Conservation (phyloP, 148 eudicot species). For the Rhododendron vialii region DNA sequence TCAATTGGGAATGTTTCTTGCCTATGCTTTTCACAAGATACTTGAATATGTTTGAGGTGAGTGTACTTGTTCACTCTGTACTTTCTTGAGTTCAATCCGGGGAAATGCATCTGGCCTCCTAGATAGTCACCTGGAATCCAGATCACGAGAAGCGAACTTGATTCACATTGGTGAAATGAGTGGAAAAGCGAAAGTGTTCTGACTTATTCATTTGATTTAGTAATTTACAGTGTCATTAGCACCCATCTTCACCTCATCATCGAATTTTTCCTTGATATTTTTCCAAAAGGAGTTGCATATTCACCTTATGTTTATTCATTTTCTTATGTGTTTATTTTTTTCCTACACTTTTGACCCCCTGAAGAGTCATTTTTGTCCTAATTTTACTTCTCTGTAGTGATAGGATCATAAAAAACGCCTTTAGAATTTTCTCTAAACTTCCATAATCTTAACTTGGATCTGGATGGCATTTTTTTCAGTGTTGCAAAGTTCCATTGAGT, state of each 20-base stretch:
- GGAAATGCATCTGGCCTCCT: background rate
- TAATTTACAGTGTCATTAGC: background rate
- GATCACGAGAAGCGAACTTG: background rate
- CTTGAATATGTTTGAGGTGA: conserved; percentile 96
- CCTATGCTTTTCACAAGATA: conserved; percentile 71
- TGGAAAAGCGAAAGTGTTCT: background rate
- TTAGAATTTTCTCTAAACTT: background rate
- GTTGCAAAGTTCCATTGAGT: background rate
- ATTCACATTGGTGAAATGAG: background rate
- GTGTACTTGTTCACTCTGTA: conserved; percentile 3
- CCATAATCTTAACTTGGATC: background rate
- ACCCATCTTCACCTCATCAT: background rate
- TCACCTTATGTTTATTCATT: background rate
- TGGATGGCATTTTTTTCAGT: background rate
- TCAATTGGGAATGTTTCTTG: conserved; percentile 73
- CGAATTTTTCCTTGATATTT: background rate
- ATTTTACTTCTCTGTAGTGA: background rate
- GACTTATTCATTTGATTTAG: background rate
- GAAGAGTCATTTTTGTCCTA: background rate
- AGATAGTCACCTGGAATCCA: background rate
- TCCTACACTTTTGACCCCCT: background rate
- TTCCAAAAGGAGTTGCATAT: background rate
- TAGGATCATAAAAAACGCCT: background rate
- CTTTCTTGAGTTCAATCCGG: background rate
- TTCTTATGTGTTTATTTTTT: background rate